Percentiles rank a stretch among this genome's conserved stretches.
phyloP scores from a whole-genome alignment of 768 basidiomycete genomes.

The Lyophyllum atratum region DNA sequence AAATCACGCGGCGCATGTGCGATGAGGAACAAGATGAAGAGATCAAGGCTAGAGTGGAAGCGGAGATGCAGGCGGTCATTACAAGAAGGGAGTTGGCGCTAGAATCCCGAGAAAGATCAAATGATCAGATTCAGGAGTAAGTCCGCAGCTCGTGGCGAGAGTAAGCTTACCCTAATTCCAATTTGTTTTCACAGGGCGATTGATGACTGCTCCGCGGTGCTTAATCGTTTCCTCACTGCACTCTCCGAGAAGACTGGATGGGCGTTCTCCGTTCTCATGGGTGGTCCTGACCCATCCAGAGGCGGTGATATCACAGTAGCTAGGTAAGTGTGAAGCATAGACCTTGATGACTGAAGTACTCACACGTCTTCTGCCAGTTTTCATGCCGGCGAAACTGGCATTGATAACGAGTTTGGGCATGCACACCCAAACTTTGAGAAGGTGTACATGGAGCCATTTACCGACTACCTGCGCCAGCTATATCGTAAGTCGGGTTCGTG shows the following conservation, averaged over 20 bases:
- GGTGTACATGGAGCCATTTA: conserved; percentile 5
- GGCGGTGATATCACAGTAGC: conserved; percentile 4
- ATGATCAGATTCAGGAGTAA: not conserved
- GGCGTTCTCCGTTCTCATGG: conserved; percentile 2
- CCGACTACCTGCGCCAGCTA: conserved; percentile 1
- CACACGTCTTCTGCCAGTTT: not conserved
- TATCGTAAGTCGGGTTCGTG: conserved; percentile 1
- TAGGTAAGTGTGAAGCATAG: not conserved
- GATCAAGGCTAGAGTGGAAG: conserved; percentile 2
- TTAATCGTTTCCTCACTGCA: not conserved
- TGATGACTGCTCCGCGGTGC: not conserved
- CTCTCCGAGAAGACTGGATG: not conserved
- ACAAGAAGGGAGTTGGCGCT: not conserved
- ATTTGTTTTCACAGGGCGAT: not conserved
- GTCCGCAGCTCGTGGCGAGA: not conserved
- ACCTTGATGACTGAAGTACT: not conserved
- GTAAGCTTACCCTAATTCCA: not conserved
- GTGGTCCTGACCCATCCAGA: conserved; percentile 2
- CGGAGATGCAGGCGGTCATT: not conserved
- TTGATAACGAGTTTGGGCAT: conserved; percentile 1
- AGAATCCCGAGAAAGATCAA: not conserved
- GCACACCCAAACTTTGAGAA: conserved; percentile 4
- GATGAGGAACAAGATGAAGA: not conserved
- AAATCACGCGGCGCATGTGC: not conserved
- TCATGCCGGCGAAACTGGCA: conserved; percentile 2